A percentile compares a stretch with the other conserved stretches of the same genome.
Conservation (phyloP, 441 rosid species). For the Erodium moschatum region DNA sequence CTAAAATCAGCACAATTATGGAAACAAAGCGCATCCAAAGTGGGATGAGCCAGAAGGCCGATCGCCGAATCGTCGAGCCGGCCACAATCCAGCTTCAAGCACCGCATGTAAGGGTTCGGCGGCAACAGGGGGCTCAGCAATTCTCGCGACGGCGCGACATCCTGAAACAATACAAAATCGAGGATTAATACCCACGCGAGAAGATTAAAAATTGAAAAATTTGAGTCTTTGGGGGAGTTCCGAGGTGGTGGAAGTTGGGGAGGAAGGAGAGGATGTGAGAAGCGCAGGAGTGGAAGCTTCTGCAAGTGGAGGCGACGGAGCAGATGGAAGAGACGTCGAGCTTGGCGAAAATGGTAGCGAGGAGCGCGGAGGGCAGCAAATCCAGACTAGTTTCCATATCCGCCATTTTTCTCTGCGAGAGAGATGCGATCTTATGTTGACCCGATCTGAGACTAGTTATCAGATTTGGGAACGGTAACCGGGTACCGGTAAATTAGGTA, state of each 20-base stretch:
- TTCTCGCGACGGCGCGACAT: slow-evolving; percentile 48
- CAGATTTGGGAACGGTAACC: not conserved
- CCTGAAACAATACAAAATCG: slow-evolving; percentile 30
- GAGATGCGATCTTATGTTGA: not conserved
- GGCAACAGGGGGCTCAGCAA: slow-evolving; percentile 58
- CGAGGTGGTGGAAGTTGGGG: slow-evolving; percentile 61
- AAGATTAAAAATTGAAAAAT: not conserved
- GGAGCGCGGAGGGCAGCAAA: slow-evolving; percentile 55
- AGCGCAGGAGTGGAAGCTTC: slow-evolving; percentile 40
- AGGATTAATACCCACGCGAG: slow-evolving; percentile 7
- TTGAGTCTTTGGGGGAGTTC: slow-evolving; percentile 22
- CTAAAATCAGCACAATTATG: slow-evolving; percentile 64
- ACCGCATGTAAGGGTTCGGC: slow-evolving; percentile 52
- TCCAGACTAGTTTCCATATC: slow-evolving; percentile 32
- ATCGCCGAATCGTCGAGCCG: slow-evolving; percentile 60
- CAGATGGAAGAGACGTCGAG: slow-evolving; percentile 71
- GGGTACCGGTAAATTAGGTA: not conserved
- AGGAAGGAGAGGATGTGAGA: slow-evolving; percentile 64
- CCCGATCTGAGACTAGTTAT: slow-evolving; percentile 2
- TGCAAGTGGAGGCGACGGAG: slow-evolving; percentile 62
- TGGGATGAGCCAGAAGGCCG: slow-evolving; percentile 43
- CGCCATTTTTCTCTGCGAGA: slow-evolving; percentile 19
- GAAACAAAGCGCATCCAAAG: slow-evolving; percentile 55
- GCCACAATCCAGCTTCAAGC: slow-evolving; percentile 70
- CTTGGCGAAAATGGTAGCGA: slow-evolving; percentile 59